phyloP scores from a whole-genome alignment of 805 yeast species.

The Candida chauliodis region DNA sequence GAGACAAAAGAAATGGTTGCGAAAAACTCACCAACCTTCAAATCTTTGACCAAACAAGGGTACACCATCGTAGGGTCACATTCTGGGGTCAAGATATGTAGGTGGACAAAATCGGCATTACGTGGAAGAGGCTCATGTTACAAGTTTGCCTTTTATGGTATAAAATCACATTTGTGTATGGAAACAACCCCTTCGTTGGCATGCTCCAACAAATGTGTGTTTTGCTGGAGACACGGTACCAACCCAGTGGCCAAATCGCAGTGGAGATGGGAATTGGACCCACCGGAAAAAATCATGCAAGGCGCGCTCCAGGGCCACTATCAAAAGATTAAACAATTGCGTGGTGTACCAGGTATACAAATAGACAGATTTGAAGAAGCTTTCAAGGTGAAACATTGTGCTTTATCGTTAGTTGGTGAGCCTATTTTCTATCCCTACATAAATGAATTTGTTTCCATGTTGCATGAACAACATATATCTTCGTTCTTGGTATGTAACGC shows the following conservation, averaged over 20 bases:
- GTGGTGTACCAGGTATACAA: constrained; percentile 93
- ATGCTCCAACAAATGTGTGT: constrained; percentile 92
- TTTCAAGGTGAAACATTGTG: constrained; percentile 85
- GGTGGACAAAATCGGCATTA: constrained; percentile 94
- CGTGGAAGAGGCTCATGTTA: constrained; percentile 94
- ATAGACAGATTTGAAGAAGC: constrained; percentile 90
- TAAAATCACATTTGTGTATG: constrained; percentile 88
- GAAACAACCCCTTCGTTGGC: constrained; percentile 92
- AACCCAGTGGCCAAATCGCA: constrained; percentile 89
- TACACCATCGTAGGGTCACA: constrained; percentile 91
- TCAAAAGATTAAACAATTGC: constrained; percentile 86
- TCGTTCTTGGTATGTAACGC: constrained; percentile 93
- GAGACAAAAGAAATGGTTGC: constrained; percentile 80
- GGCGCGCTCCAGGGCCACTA: constrained; percentile 91
- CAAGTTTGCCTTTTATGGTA: constrained; percentile 89
- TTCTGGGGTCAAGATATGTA: constrained; percentile 90
- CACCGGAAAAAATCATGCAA: constrained; percentile 75
- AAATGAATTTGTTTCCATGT: constrained; percentile 74
- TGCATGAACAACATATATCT: constrained; percentile 77
- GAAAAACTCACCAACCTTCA: constrained; percentile 81
- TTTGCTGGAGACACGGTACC: constrained; percentile 97
- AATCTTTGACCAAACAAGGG: constrained; percentile 87
- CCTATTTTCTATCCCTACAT: constrained; percentile 93
- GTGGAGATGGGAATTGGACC: constrained; percentile 96
- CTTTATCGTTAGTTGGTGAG: constrained; percentile 88